These are phyloP conservation scores for Trichomonas vaginalis DNA, from an alignment of 208 protist species.

Conservation along the genomic window DNA sequence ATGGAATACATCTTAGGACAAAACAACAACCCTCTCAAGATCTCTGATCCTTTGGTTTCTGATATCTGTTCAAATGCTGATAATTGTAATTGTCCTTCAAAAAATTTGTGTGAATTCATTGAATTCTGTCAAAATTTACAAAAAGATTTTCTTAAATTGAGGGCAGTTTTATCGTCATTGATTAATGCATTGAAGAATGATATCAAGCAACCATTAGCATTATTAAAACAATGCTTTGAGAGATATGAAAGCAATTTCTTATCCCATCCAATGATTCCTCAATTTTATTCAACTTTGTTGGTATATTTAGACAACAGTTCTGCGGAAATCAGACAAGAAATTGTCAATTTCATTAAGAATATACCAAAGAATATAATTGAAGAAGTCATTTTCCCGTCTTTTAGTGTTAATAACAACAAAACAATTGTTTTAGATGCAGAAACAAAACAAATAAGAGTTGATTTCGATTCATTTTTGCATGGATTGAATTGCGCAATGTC, in stretches of 20 bases:
- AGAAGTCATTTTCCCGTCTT: neutral
- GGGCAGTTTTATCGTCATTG: neutral
- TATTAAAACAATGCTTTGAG: neutral
- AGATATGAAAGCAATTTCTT: neutral
- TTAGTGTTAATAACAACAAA: neutral
- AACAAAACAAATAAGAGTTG: neutral
- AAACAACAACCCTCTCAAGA: neutral
- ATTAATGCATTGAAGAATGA: neutral
- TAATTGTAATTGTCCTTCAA: neutral
- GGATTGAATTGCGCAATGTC: neutral
- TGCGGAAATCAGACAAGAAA: neutral
- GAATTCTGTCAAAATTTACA: neutral
- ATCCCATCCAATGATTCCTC: neutral
- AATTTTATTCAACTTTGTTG: neutral
- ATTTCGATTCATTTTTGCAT: neutral
- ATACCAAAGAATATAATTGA: neutral
- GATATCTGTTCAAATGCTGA: neutral
- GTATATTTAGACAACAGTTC: neutral
- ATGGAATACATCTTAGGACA: neutral
- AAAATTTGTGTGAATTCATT: neutral
- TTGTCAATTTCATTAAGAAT: neutral
- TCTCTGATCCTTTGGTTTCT: neutral
- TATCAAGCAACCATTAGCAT: neutral
- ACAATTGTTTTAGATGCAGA: neutral
- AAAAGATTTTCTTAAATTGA: neutral